Percentiles rank a stretch among this genome's conserved stretches.
Conservation (phyloP, 495 filamentous ascomycete genomes). For the Aeminium ludgeri region DNA sequence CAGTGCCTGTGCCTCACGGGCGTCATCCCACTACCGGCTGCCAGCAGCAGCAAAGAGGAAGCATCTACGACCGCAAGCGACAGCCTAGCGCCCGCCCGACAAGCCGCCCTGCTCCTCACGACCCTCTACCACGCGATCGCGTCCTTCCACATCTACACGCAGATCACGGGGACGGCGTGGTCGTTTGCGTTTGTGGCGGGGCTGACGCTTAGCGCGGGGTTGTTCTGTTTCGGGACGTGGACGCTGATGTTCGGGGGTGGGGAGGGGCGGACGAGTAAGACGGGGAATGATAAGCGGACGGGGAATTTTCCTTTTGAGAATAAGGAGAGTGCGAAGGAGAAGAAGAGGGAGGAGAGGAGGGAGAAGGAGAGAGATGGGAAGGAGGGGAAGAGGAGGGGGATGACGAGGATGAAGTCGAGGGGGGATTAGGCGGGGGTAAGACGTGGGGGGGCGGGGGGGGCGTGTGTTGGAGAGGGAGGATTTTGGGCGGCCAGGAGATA, state of each 20-base stretch:
- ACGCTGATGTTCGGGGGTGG: slow-evolving; percentile 55
- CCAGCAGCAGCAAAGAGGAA: slow-evolving; percentile 12
- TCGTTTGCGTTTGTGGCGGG: slow-evolving; percentile 35
- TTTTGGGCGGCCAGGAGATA: too few relatives aligned
- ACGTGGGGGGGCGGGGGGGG: background rate
- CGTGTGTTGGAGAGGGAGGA: background rate
- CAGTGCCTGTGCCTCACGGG: slow-evolving; percentile 56
- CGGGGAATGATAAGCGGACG: slow-evolving; percentile 62
- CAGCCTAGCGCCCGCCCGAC: slow-evolving; percentile 41
- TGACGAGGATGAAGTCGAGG: slow-evolving; percentile 2
- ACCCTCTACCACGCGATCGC: slow-evolving; percentile 43
- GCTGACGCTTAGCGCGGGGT: slow-evolving; percentile 30
- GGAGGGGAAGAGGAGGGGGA: slow-evolving; percentile 7
- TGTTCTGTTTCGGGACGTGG: slow-evolving; percentile 54
- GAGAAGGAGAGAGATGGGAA: background rate
- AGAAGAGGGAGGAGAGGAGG: slow-evolving; percentile 8
- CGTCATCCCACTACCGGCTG: slow-evolving; percentile 49
- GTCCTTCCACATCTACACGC: slow-evolving; percentile 52
- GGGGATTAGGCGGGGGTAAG: background rate
- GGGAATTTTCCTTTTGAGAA: slow-evolving; percentile 75
- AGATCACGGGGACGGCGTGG: background rate
- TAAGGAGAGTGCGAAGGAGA: slow-evolving; percentile 18
- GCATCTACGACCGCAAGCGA: slow-evolving; percentile 28
- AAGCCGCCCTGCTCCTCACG: slow-evolving; percentile 49
- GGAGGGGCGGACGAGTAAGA: slow-evolving; percentile 45